Percentiles rank a stretch among this genome's conserved stretches.
These are phyloP conservation scores for Helenozyma rhizophorensis DNA, from an alignment of 805 yeast species.

Conservation along the genomic window DNA sequence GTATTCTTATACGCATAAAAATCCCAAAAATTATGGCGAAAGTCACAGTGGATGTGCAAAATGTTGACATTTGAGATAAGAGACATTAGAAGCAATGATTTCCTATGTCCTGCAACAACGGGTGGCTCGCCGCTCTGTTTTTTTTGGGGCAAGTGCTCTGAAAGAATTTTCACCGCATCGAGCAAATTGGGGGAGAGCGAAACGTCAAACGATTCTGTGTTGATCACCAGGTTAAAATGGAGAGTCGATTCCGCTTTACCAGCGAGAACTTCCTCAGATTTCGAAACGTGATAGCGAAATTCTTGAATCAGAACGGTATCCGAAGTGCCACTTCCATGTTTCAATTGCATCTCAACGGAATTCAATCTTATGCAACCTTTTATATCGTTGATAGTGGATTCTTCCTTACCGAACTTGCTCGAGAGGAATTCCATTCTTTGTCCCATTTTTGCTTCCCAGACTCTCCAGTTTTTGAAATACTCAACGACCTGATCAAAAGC, in stretches of 20 bases:
- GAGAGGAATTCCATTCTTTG: constrained; percentile 53
- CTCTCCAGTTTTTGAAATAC: constrained; percentile 76
- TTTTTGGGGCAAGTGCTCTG: too few relatives aligned
- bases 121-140: too few relatives aligned
- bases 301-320: too few relatives aligned
- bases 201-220: constrained; percentile 2
- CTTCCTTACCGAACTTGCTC: constrained; percentile 9
- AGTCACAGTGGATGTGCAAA: constrained; percentile 2
- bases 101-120: too few relatives aligned
- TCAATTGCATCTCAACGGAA: too few relatives aligned
- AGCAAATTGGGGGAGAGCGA: constrained; percentile 3
- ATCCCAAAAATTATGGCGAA: constrained; percentile 6
- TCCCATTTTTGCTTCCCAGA: constrained; percentile 79
- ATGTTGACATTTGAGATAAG: too few relatives aligned
- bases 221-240: constrained; percentile 2
- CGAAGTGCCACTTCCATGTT: too few relatives aligned
- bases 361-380: too few relatives aligned
- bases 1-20: constrained; percentile 2
- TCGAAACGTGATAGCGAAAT: too few relatives aligned
- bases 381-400: too few relatives aligned
- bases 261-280: too few relatives aligned
- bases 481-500: constrained; percentile 54
- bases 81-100: too few relatives aligned
- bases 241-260: not conserved
- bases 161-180: constrained; percentile 1